Evolutionary conservation across 2,329 filamentous ascomycete species (phyloP).

Genomic region (Furcasterigmium furcatum): DNA sequence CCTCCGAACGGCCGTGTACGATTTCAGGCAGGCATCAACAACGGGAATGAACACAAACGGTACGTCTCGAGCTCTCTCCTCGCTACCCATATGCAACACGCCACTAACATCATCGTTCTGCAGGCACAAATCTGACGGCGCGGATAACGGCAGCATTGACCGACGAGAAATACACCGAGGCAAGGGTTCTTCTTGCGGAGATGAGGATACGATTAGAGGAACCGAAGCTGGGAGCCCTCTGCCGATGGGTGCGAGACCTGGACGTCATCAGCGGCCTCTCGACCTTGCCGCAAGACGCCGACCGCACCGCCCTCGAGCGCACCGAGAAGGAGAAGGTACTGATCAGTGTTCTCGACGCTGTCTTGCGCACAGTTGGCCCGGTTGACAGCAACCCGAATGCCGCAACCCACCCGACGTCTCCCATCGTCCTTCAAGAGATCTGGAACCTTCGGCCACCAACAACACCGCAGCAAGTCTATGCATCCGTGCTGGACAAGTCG

Average conservation of each 20-base stretch:
- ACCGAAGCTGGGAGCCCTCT: conserved; percentile 66
- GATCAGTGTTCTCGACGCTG: conserved; percentile 59
- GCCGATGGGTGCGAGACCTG: conserved; percentile 69
- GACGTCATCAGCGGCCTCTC: conserved; percentile 66
- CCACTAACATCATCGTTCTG: not conserved
- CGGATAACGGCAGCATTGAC: conserved; percentile 63
- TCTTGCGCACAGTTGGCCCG: conserved; percentile 61
- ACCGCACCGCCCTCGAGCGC: conserved; percentile 26
- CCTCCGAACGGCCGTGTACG: conserved; percentile 63
- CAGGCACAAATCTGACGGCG: conserved; percentile 57
- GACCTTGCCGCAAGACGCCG: conserved; percentile 40
- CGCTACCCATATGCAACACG: not conserved
- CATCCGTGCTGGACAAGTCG: conserved; percentile 55
- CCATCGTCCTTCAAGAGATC: conserved; percentile 53
- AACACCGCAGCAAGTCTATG: conserved; percentile 43
- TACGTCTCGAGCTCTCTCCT: conserved; percentile 15
- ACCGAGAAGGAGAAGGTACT: conserved; percentile 49
- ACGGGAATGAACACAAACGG: conserved; percentile 60
- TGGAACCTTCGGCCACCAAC: conserved; percentile 55
- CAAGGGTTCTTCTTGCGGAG: conserved; percentile 62
- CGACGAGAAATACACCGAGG: conserved; percentile 64
- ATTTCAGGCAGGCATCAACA: conserved; percentile 66
- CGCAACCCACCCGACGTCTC: conserved; percentile 10
- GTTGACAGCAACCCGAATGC: conserved; percentile 45
- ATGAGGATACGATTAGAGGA: conserved; percentile 65